These are phyloP conservation scores for Sindora glabra DNA, from an alignment of 306 rosid genomes.

Conservation along the genomic window DNA sequence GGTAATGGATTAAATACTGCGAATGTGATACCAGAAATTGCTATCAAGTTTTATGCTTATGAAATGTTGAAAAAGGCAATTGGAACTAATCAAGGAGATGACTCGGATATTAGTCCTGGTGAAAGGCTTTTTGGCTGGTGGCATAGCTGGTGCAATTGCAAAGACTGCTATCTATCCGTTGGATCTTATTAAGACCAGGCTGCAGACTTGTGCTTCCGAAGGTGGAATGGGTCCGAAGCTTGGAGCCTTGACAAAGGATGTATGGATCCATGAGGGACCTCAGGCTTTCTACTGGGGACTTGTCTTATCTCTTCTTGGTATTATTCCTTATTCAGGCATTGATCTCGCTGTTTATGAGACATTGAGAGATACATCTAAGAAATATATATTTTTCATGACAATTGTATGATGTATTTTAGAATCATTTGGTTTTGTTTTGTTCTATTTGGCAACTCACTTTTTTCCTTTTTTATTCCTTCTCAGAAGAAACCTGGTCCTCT, in stretches of 20 bases:
- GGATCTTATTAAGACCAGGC: conserved; percentile 49
- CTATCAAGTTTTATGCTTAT: conserved; percentile 44
- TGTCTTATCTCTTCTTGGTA: conserved; percentile 46
- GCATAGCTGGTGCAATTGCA: conserved; percentile 50
- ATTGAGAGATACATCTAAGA: conserved; percentile 38
- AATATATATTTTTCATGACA: conserved; percentile 35
- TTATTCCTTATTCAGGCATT: conserved; percentile 54
- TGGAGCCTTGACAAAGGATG: conserved; percentile 32
- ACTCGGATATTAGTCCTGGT: conserved; percentile 30
- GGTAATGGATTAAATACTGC: conserved; percentile 48
- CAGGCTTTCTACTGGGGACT: conserved; percentile 50
- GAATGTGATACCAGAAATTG: conserved; percentile 51
- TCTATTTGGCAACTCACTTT: neutral
- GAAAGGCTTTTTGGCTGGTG: conserved; percentile 49
- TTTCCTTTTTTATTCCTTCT: neutral
- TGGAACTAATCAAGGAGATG: conserved; percentile 14
- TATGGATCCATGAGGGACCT: conserved; percentile 53
- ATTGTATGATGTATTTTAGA: conserved; percentile 20
- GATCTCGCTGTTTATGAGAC: conserved; percentile 55
- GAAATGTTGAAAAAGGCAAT: conserved; percentile 43
- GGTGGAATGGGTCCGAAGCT: conserved; percentile 39
- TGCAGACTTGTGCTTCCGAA: conserved; percentile 43
- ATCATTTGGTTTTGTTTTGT: neutral
- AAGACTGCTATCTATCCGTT: conserved; percentile 39
- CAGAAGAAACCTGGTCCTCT: conserved; percentile 50